phyloP scores from a whole-genome alignment of 345 rosid species.

The Luvunga scandens region DNA sequence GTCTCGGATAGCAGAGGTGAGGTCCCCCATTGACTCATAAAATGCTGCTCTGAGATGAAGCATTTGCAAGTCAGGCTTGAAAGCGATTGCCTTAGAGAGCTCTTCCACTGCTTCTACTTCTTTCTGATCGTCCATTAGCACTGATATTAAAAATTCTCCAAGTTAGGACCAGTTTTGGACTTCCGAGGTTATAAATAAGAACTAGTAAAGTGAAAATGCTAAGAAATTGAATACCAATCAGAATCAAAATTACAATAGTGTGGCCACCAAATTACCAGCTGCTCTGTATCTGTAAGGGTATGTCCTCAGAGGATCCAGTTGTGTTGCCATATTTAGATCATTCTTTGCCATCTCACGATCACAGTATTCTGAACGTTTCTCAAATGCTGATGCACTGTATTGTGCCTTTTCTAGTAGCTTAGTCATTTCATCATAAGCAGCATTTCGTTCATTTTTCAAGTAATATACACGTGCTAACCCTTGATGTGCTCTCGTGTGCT shows the following conservation, averaged over 20 bases:
- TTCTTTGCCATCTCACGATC: conserved; percentile 71
- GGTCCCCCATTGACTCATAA: conserved; percentile 72
- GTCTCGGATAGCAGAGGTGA: conserved; percentile 58
- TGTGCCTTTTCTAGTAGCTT: conserved; percentile 76
- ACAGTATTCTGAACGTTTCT: conserved; percentile 90
- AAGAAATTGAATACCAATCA: not conserved
- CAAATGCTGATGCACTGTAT: conserved; percentile 76
- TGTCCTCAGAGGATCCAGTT: conserved; percentile 83
- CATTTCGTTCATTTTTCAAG: conserved; percentile 60
- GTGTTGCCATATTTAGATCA: conserved; percentile 84
- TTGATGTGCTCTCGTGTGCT: conserved; percentile 97
- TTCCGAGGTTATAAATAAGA: not conserved
- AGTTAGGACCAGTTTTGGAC: conserved; percentile 14
- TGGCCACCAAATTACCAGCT: conserved; percentile 57
- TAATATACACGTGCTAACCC: conserved; percentile 84
- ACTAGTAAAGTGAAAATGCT: not conserved
- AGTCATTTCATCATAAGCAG: conserved; percentile 89
- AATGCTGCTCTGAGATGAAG: conserved; percentile 97
- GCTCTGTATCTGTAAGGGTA: conserved; percentile 96
- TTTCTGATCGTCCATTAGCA: conserved; percentile 89
- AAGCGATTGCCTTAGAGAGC: conserved; percentile 80
- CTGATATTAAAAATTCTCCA: conserved; percentile 32
- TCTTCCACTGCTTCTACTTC: conserved; percentile 84
- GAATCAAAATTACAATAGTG: not conserved
- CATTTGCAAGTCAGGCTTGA: conserved; percentile 85